Conservation (phyloP, 805 yeast genomes). For the Saturnispora bothae region DNA sequence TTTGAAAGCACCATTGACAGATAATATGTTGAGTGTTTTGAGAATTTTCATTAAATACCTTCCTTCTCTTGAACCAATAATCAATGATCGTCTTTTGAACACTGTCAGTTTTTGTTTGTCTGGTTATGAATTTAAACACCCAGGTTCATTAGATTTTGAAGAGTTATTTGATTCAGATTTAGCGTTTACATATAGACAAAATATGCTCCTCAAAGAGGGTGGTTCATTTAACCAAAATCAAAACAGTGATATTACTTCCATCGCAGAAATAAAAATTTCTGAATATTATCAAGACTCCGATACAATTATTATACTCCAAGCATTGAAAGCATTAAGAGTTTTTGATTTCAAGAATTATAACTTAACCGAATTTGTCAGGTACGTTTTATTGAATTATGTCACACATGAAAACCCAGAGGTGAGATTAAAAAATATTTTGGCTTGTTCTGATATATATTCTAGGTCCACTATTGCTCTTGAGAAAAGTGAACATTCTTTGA, state of each 20-base stretch:
- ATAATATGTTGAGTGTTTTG: constrained; percentile 68
- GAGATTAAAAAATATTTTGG: constrained; percentile 73
- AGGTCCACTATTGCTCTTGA: constrained; percentile 79
- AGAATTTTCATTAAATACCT: constrained; percentile 57
- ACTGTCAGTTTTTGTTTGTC: constrained; percentile 65
- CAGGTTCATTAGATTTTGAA: constrained; percentile 72
- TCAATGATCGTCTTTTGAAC: constrained; percentile 62
- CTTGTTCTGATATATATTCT: constrained; percentile 66
- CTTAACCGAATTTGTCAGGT: constrained; percentile 77
- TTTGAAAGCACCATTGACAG: constrained; percentile 75
- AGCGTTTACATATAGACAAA: constrained; percentile 71
- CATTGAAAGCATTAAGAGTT: constrained; percentile 62
- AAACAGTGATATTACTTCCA: constrained; percentile 14
- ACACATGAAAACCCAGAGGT: constrained; percentile 74
- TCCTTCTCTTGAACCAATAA: constrained; percentile 68
- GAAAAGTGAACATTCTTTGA: constrained; percentile 68
- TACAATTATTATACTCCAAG: constrained; percentile 51
- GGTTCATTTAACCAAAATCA: constrained; percentile 21
- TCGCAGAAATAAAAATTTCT: constrained; percentile 17
- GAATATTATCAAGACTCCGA: constrained; percentile 23
- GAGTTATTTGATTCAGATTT: constrained; percentile 47
- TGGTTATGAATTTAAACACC: constrained; percentile 71
- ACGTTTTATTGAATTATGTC: constrained; percentile 73
- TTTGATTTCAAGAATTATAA: constrained; percentile 71
- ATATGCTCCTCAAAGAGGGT: constrained; percentile 63